Evolutionary conservation across 352 stramenopile species (phyloP).

Genomic region (Phytopythium boreale): DNA sequence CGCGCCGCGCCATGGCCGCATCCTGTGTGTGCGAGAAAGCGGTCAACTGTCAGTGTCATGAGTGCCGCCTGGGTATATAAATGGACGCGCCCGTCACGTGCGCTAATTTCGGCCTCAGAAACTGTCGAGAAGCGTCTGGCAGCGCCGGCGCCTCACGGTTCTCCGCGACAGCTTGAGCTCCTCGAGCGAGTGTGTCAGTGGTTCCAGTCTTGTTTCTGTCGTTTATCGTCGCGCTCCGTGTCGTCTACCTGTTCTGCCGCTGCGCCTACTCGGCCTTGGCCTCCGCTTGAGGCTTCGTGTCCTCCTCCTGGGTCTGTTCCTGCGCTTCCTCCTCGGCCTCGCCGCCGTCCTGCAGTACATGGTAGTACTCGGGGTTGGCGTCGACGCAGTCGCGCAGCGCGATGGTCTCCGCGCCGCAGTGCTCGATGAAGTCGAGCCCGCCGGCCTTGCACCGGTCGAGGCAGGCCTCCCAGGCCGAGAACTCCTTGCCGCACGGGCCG

Average conservation of each 20-base stretch:
- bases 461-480: constrained; percentile 82
- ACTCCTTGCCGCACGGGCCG: constrained; percentile 74
- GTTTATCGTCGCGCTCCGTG: background rate
- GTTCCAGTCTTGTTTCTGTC: constrained; percentile 1
- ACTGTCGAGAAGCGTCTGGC: background rate
- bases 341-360: constrained; percentile 71
- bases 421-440: constrained; percentile 75
- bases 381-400: constrained; percentile 83
- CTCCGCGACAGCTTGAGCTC: too few species aligned
- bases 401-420: constrained; percentile 74
- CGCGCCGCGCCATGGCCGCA: background rate
- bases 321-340: constrained; percentile 6
- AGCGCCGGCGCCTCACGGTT: background rate
- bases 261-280: background rate
- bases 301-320: background rate
- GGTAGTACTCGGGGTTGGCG: constrained; percentile 87
- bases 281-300: constrained; percentile 8
- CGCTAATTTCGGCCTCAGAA: background rate
- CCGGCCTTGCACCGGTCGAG: constrained; percentile 71
- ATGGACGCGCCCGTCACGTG: background rate
- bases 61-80: background rate
- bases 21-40: background rate
- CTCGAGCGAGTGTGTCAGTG: background rate
- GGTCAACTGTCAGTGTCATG: background rate
- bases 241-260: background rate